Evolutionary conservation across 257 asterid species (phyloP), one percentile per base, ranked within the genome.

Genomic region (Plantago elongata): DNA sequence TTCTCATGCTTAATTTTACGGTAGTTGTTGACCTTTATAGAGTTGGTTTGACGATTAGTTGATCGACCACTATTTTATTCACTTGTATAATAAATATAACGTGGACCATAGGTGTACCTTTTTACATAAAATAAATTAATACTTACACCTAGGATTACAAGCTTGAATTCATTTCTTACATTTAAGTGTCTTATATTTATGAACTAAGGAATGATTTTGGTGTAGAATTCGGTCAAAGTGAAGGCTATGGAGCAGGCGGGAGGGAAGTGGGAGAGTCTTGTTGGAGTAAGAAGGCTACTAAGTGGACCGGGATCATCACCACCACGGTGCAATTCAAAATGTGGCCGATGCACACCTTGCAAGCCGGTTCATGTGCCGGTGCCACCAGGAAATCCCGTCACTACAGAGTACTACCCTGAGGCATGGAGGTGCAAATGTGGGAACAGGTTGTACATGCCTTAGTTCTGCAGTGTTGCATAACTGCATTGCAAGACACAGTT

Each of bases 351-450:
- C 72, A 73, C 62, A 8, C 95, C 90, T 13, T 85, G 95, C 62
- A 66, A 42, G 45, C 84, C 95, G 13, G 83, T 81, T 46, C 95
- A 69, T 3, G 79, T 85, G 66, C 65, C 86, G 9, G 88, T 83
- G 69, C 88, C 83, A 3, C 83, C 88, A 0, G 84, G 90, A 11
- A 74, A 69, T 4, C 81, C 84, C 22, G 90, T 83, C 49, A 73
- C 80, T 3, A 61, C 83, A 5, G 90, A 83, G 75, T 76, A 74
- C 77, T 78, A 78, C 51, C 88, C 84, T 1, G 82, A 81, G 72
- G 82, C 83, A 9, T 81, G 88, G 88, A 78, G 81, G 66, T 81
- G 88, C 88, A 81, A 78, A 60, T 81, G 88, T 74, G 79, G 84
- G 57, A 81, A 76, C 70, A 78, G 59, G 72, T 63, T 75, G 50